Base-by-base conservation (phyloP, 164 flowering plant genomes). In the Sextonia rubra region DNA sequence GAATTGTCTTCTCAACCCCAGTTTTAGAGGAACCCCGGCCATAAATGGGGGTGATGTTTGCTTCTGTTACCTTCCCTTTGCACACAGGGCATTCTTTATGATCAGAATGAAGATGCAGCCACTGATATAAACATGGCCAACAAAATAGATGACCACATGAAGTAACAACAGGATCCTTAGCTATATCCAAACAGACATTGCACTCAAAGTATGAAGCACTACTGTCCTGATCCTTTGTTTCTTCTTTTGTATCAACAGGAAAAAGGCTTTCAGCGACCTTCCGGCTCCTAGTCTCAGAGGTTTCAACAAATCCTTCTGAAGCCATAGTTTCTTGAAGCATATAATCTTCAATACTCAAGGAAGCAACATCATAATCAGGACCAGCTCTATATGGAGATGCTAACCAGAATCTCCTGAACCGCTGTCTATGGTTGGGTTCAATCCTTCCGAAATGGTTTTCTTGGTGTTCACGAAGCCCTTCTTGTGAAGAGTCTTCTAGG, bases 101-200 rank as follows among this genome's bases (percentile, higher is more conserved):
- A 56, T 74, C 75, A 44, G 66, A 30, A 12, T 61, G 66, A 63
- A 71, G 25, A 71, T 78, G 71, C 64, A 81, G 55, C 83, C 81
- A 81, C 60, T 76, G 75, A 69, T 78, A 81, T 7, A 81, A 66
- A 62, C 83, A 81, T 5, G 81, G 77, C 83, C 83, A 81, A 58
- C 81, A 81, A 23, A 81, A 81, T n/a, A 81, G 66, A 69, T 81
- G 84, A n/a, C 84, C 84, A 47, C 81, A 81, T 0, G 79, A 74
- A 72, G 78, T 76, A 44, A 81, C 78, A 37, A 78, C 78, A 0
- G 81, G 76, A 9, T 78, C 84, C 64, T 61, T 55, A 23, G 84
- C 84, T 24, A 74, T 65, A 18, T 81, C 83, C 55, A 81, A 81
- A 72, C 83, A 78, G 18, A 78, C 76, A 47, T 74, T 81, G 47